Conservation (phyloP, 2,329 filamentous ascomycete genomes). For the Arthroderma uncinatum region DNA sequence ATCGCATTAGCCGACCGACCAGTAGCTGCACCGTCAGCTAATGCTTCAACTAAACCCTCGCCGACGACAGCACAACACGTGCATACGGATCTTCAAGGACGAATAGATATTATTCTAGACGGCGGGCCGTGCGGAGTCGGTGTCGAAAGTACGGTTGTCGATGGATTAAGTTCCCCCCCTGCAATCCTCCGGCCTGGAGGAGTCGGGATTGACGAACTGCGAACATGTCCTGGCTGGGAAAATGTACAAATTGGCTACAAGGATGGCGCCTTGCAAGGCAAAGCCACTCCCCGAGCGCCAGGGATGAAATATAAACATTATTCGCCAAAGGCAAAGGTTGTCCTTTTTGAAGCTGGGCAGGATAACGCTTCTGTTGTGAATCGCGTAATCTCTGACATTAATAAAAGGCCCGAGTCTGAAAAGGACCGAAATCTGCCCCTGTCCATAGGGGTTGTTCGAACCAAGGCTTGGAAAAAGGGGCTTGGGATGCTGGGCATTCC, state of each 20-base stretch:
- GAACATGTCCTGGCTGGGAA: slow-evolving; percentile 68
- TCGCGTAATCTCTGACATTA: slow-evolving; percentile 26
- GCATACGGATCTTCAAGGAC: slow-evolving; percentile 66
- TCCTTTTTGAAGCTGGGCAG: slow-evolving; percentile 60
- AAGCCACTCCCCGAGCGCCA: slow-evolving; percentile 63
- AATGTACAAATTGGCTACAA: slow-evolving; percentile 65
- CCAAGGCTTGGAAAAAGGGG: slow-evolving; percentile 24
- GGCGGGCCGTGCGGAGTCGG: slow-evolving; percentile 79
- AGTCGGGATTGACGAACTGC: slow-evolving; percentile 68
- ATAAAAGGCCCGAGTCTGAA: slow-evolving; percentile 27
- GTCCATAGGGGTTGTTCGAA: slow-evolving; percentile 22
- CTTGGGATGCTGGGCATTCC: slow-evolving; percentile 3
- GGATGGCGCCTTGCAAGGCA: slow-evolving; percentile 58
- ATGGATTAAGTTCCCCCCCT: slow-evolving; percentile 72
- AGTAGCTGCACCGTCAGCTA: slow-evolving; percentile 84
- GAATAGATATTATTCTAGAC: slow-evolving; percentile 78
- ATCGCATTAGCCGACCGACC: slow-evolving; percentile 68
- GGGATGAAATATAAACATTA: slow-evolving; percentile 99
- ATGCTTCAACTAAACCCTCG: slow-evolving; percentile 84
- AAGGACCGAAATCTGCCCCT: slow-evolving; percentile 6
- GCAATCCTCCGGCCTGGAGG: slow-evolving; percentile 78
- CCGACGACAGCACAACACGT: slow-evolving; percentile 88
- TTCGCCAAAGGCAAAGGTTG: slow-evolving; percentile 74
- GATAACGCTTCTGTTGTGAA: slow-evolving; percentile 19
- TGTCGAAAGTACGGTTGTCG: slow-evolving; percentile 93